These are phyloP conservation scores for Spatholobus suberectus DNA, from an alignment of 306 rosid genomes.

Conservation along the genomic window DNA sequence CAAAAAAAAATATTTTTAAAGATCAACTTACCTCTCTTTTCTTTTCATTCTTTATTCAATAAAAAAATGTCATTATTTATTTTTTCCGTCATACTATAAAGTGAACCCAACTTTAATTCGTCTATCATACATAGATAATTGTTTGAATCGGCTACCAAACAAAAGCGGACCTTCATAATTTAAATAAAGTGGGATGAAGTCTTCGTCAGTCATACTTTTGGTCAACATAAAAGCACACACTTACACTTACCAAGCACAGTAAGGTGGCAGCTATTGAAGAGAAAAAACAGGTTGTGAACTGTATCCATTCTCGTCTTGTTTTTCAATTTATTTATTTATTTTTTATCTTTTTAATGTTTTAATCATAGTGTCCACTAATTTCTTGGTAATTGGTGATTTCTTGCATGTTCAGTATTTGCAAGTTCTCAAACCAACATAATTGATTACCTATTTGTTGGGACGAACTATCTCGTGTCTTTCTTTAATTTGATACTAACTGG, in stretches of 20 bases:
- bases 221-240: not conserved
- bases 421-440: not conserved
- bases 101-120: not conserved
- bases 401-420: not conserved
- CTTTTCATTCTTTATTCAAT: too few relatives aligned
- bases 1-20: not conserved
- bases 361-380: not conserved
- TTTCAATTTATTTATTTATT: not conserved
- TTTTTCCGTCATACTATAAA: not conserved
- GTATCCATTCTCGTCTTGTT: slow-evolving; percentile 8
- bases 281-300: slow-evolving; percentile 39
- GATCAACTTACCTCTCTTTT: not conserved
- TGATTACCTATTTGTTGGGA: not conserved
- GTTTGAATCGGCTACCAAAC: not conserved
- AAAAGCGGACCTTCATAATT: not conserved
- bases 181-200: slow-evolving; percentile 3
- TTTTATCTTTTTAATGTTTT: not conserved
- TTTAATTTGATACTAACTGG: not conserved
- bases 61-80: not conserved
- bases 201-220: not conserved
- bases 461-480: not conserved
- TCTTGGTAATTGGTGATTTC: not conserved
- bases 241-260: not conserved
- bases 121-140: not conserved
- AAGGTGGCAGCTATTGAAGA: not conserved